Evolutionary conservation across 352 stramenopile genomes (phyloP).

Genomic region (Pythium monospermum): DNA sequence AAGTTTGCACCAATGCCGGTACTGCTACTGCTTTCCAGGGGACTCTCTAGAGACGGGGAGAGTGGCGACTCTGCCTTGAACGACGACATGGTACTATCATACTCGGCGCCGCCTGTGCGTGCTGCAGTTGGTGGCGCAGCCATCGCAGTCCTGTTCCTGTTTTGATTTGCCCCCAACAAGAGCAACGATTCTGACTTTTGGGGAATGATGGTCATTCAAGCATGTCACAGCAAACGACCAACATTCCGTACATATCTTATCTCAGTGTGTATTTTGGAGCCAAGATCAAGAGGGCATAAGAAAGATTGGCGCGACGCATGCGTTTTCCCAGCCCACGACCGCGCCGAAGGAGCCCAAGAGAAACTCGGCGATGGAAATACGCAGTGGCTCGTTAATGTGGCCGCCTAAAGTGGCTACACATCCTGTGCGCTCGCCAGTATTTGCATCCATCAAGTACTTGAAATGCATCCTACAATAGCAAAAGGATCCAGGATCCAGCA

Average conservation of each 20-base stretch:
- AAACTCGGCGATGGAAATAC: conserved; percentile 6
- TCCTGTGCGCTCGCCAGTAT: conserved; percentile 22
- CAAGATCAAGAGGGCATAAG: conserved; percentile 4
- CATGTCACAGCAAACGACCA: too few species aligned
- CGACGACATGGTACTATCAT: too few species aligned
- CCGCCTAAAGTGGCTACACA: conserved; percentile 48
- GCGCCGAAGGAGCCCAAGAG: conserved; percentile 13
- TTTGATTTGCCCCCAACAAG: too few species aligned
- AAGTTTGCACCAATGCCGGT: neutral
- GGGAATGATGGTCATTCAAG: too few species aligned
- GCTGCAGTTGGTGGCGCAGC: too few species aligned
- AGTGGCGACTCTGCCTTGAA: too few species aligned
- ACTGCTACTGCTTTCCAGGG: neutral
- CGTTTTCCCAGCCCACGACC: conserved; percentile 22
- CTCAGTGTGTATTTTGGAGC: too few species aligned
- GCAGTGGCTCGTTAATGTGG: neutral
- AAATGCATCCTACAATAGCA: conserved; percentile 38
- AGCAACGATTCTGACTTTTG: too few species aligned
- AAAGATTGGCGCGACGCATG: conserved; percentile 17
- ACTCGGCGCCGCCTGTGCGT: too few species aligned
- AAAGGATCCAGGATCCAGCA: too few species aligned
- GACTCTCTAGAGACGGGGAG: conserved; percentile 1
- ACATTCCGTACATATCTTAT: too few species aligned
- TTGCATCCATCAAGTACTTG: conserved; percentile 26
- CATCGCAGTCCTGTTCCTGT: too few species aligned